Conservation (phyloP, 345 rosid species). For the Populus euphratica region DNA sequence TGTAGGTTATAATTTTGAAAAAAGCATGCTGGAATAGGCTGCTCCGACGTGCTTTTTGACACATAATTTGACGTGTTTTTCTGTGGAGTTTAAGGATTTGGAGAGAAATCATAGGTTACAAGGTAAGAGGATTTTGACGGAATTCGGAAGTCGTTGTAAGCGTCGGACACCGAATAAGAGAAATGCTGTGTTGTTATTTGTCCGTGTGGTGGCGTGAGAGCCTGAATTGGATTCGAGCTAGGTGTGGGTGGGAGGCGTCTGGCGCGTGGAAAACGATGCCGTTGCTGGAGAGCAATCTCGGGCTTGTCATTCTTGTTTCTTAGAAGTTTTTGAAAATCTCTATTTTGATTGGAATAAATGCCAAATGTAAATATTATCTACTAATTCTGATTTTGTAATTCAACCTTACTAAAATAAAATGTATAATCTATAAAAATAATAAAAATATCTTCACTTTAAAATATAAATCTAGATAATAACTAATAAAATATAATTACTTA, state of each 20-base stretch:
- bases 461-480: too few species aligned
- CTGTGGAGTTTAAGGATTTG: constrained; percentile 10
- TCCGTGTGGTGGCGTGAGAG: constrained; percentile 78
- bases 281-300: constrained; percentile 50
- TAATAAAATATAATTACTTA: too few species aligned
- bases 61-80: background rate
- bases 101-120: constrained; percentile 46
- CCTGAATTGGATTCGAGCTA: constrained; percentile 70
- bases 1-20: too few species aligned
- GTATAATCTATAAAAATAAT: too few species aligned
- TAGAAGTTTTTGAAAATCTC: background rate
- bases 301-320: constrained; percentile 30
- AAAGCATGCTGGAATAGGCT: too few species aligned
- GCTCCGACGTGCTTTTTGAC: too few species aligned
- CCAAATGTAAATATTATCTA: too few species aligned
- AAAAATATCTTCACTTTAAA: too few species aligned
- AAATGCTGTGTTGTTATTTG: constrained; percentile 45
- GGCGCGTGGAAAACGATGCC: constrained; percentile 42
- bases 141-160: constrained; percentile 50
- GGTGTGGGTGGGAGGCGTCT: constrained; percentile 50
- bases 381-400: too few species aligned
- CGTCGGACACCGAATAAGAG: constrained; percentile 76
- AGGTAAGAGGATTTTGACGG: constrained; percentile 46
- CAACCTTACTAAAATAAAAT: too few species aligned
- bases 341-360: too few species aligned